Base-by-base conservation (phyloP, 148 eudicot species). In the Dysphania ambrosioides region DNA sequence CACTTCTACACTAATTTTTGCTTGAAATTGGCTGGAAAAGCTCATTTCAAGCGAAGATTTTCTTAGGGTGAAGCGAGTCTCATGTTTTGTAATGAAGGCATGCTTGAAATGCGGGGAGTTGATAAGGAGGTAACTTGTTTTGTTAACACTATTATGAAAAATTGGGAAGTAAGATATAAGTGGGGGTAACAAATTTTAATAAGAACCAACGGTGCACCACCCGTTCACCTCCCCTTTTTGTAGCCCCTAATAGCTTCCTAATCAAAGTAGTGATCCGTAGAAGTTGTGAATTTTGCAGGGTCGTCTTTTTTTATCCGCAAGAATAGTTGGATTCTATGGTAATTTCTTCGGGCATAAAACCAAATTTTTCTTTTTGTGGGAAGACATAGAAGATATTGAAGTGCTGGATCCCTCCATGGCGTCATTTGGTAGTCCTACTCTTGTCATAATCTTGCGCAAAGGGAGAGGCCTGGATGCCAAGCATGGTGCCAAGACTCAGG, bases 331-430 rank as follows among this genome's bases (percentile, higher is more conserved):
- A 66, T 93, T 93, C 81, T 83, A 93, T 77, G 86, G 89, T 11
- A 93, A 93, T 82, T 73, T 93, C 31, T 90, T 93, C 74, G 93
- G 96, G 51, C 93, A 88, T 62, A 93, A 88, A 72, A 89, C 93
- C 49, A 89, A 79, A 67, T 86, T 93, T 78, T 93, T 80, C 84
- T 93, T 90, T 75, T 81, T 93, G 0, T 93, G 92, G 96, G 96
- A 91, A 56, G 98, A 93, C 78, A 88, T 93, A 68, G 89, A 93
- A 71, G 92, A 93, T 75, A 84, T 93, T 71, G 89, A 89, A 73
- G 91, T 87, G 65, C 89, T 81, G 23, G 81, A 90, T 51, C 93
- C 93, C 16, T 82, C 88, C 57, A 78, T 90, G 66, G 74, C 96
- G 65, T 86, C 98, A 18, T 69, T 93, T 44, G 93, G 96, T 34